A percentile compares a stretch with the other conserved stretches of the same genome.
These are phyloP conservation scores for Trypanosoma brucei DNA, from an alignment of 208 protist genomes.

Conservation along the genomic window DNA sequence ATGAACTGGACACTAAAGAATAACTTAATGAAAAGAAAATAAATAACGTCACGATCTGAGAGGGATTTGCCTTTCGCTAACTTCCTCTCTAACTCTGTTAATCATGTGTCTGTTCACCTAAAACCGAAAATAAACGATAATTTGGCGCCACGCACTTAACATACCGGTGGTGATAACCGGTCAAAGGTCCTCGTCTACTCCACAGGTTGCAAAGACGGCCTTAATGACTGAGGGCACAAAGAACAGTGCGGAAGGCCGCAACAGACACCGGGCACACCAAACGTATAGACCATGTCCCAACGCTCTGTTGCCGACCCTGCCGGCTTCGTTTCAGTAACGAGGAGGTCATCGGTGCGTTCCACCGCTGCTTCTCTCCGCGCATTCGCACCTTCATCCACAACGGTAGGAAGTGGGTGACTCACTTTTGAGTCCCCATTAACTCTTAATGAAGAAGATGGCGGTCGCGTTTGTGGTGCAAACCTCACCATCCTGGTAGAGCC, in stretches of 20 bases:
- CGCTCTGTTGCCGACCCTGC: neutral
- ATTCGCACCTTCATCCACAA: neutral
- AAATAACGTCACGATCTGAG: too few species aligned
- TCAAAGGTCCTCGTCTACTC: neutral
- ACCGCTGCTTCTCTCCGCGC: too few species aligned
- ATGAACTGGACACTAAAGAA: too few species aligned
- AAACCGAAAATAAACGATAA: too few species aligned
- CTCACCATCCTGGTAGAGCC: neutral
- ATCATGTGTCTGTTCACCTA: too few species aligned
- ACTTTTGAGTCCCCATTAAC: neutral
- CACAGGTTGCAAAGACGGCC: neutral
- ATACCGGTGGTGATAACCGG: too few species aligned
- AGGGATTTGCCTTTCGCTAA: too few species aligned
- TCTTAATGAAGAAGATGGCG: neutral
- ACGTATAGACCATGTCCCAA: conserved; percentile 9
- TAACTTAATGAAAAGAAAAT: too few species aligned
- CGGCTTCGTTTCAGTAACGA: neutral
- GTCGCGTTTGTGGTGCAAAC: neutral
- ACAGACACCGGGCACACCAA: conserved; percentile 14
- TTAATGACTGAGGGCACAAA: conserved; percentile 3
- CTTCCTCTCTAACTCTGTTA: too few species aligned
- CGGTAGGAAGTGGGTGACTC: neutral
- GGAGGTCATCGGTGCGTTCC: neutral
- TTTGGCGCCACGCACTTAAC: too few species aligned
- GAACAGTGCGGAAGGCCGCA: conserved; percentile 23